These are phyloP conservation scores for Pseudisothecium myosuroides DNA, from an alignment of 225 moss, liverwort and hornwort species.

Conservation along the genomic window DNA sequence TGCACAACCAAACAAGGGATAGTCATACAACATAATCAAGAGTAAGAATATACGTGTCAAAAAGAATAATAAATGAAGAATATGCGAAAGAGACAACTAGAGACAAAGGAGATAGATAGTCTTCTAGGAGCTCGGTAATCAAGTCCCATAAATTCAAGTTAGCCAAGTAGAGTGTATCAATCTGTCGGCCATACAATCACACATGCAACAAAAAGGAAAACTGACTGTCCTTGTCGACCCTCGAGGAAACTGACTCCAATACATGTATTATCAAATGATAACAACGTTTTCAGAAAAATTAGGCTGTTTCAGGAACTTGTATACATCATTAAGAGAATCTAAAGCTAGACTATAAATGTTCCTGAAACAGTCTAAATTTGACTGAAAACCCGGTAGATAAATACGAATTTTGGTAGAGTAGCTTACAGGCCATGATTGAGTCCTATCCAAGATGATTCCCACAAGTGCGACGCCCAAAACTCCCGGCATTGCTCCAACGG, in stretches of 20 bases:
- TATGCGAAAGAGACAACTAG: not conserved
- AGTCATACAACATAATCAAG: not conserved
- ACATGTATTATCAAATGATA: not conserved
- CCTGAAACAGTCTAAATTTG: not conserved
- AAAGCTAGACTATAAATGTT: not conserved
- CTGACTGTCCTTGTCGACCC: not conserved
- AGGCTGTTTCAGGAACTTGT: not conserved
- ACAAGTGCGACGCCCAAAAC: conserved; percentile 83
- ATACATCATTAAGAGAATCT: not conserved
- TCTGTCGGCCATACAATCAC: not conserved
- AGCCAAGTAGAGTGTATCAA: not conserved
- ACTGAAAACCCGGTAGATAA: not conserved
- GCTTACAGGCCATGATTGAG: conserved; percentile 95
- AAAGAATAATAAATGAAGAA: not conserved
- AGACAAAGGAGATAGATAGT: not conserved
- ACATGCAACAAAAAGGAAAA: not conserved
- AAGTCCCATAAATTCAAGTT: not conserved
- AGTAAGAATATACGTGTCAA: not conserved
- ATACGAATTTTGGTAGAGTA: not conserved
- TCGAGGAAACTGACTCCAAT: not conserved
- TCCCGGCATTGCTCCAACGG: conserved; percentile 84
- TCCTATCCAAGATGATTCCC: conserved; percentile 71
- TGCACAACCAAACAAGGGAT: conserved; percentile 24
- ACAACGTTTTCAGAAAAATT: not conserved
- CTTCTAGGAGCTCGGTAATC: not conserved